Evolutionary conservation across 768 basidiomycete species (phyloP), one percentile per base, ranked within the genome.

Genomic region (Clathrus columnatus): DNA sequence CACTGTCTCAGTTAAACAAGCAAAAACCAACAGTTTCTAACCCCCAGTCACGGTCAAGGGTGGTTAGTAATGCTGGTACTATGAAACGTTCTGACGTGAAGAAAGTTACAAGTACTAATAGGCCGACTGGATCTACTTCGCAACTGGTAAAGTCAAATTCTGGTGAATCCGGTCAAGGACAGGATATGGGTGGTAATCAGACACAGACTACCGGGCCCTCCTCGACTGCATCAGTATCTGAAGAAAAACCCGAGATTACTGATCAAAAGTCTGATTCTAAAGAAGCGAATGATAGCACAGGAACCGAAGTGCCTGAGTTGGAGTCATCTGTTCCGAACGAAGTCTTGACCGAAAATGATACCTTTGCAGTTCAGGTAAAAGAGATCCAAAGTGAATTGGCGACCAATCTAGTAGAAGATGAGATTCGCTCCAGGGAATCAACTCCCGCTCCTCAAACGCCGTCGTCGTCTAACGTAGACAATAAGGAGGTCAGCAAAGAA

Each of bases 1-100:
- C 54, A 44, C 18, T 55, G 26, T 55, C 54, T 18, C 54, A 55
- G 18, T 47, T 55, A 7, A 55, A 47, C 28, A 55, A 55, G 28
- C 54, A 55, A 30, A 55, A 44, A 23, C 14, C 45, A 1, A 43
- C 23, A 6, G 27, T 28, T 47, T 47, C 46, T 6, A 55, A 47
- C 18, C 44, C 11, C 42, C 54, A 6, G n/a, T 26, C 26, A 36
- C 29, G 54, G 29, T 29, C 18, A 47, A 16, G 18, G 46, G 54
- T 47, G 42, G 16, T 50, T 3, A 26, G 30, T 14, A 51, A 32
- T 18, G 18, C 50, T 14, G 18, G 7, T 26, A 30, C 45, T 26
- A 16, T 26, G 28, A 55, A 55, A 18, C 27, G 36, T 17, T 10
- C n/a, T 43, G 18, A 10, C 24, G 36, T 6, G 23, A 30, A 21